phyloP scores from a whole-genome alignment of 1,139 yeast genomes.

The Candida sp. region DNA sequence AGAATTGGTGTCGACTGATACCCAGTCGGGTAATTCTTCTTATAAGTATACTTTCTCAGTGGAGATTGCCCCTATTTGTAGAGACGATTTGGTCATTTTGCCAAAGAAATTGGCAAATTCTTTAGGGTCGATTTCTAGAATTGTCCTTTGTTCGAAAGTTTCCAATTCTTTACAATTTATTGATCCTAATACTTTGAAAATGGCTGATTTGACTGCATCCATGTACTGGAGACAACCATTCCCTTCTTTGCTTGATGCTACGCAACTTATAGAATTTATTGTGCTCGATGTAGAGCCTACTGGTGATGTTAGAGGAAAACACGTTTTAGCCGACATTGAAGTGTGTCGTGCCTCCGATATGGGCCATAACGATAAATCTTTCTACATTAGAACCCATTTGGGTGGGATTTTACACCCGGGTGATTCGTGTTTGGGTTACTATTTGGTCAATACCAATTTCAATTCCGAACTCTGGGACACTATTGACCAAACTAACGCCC shows the following conservation, averaged over 20 bases:
- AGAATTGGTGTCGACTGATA: slow-evolving; percentile 89
- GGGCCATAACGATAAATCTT: slow-evolving; percentile 80
- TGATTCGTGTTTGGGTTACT: slow-evolving; percentile 92
- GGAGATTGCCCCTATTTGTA: slow-evolving; percentile 96
- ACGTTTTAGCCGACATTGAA: slow-evolving; percentile 85
- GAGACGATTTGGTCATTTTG: slow-evolving; percentile 90
- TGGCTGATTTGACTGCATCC: slow-evolving; percentile 77
- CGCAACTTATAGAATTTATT: slow-evolving; percentile 82
- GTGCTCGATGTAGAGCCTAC: slow-evolving; percentile 94
- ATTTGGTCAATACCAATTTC: slow-evolving; percentile 76
- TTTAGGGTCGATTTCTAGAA: slow-evolving; percentile 78
- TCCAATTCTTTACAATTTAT: slow-evolving; percentile 81
- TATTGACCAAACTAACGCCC: slow-evolving; percentile 57
- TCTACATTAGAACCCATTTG: slow-evolving; percentile 80
- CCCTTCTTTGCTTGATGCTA: slow-evolving; percentile 69
- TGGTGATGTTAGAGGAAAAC: slow-evolving; percentile 76
- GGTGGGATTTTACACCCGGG: slow-evolving; percentile 97
- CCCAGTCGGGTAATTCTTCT: slow-evolving; percentile 83
- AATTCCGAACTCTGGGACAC: slow-evolving; percentile 84
- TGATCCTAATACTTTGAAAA: slow-evolving; percentile 80
- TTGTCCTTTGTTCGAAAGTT: slow-evolving; percentile 82
- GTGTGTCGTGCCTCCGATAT: slow-evolving; percentile 85
- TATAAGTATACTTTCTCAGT: slow-evolving; percentile 92
- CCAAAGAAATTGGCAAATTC: slow-evolving; percentile 84
- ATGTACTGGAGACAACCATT: slow-evolving; percentile 90